These are phyloP conservation scores for Blastobotrys aristatus DNA, from an alignment of 1,139 yeast species.

Conservation along the genomic window DNA sequence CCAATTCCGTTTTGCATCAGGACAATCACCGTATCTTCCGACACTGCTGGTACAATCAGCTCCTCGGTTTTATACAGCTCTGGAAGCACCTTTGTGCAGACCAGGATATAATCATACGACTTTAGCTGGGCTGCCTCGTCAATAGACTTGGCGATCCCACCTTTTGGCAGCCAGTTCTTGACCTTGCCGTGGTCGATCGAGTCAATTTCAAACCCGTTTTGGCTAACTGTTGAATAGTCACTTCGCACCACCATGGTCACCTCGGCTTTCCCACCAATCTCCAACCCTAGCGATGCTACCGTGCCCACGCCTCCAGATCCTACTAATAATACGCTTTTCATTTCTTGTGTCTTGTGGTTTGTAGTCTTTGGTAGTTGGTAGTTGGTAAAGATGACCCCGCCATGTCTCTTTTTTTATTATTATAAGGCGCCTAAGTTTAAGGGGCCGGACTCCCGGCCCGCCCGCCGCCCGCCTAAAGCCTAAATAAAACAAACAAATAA, in stretches of 20 bases:
- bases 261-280: slow-evolving; percentile 43
- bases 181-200: slow-evolving; percentile 59
- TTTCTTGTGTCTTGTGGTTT: no score
- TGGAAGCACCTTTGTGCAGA: slow-evolving; percentile 71
- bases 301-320: slow-evolving; percentile 78
- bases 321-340: slow-evolving; percentile 41
- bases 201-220: slow-evolving; percentile 53
- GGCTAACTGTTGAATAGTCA: slow-evolving; percentile 51
- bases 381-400: no score
- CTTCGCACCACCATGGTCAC: slow-evolving; percentile 62
- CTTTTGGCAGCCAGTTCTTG: slow-evolving; percentile 48
- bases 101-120: slow-evolving; percentile 56
- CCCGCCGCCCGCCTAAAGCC: no score
- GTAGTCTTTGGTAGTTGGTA: no score
- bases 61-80: slow-evolving; percentile 58
- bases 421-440: no score
- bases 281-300: slow-evolving; percentile 58
- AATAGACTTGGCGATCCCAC: slow-evolving; percentile 33
- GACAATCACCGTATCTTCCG: slow-evolving; percentile 49
- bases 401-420: no score
- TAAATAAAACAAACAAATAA: no score
- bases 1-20: slow-evolving; percentile 72
- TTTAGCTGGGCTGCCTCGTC: slow-evolving; percentile 39
- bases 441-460: no score
- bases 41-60: slow-evolving; percentile 52